Evolutionary conservation across 2,329 filamentous ascomycete species (phyloP).

Genomic region (Ascomycota sp.): DNA sequence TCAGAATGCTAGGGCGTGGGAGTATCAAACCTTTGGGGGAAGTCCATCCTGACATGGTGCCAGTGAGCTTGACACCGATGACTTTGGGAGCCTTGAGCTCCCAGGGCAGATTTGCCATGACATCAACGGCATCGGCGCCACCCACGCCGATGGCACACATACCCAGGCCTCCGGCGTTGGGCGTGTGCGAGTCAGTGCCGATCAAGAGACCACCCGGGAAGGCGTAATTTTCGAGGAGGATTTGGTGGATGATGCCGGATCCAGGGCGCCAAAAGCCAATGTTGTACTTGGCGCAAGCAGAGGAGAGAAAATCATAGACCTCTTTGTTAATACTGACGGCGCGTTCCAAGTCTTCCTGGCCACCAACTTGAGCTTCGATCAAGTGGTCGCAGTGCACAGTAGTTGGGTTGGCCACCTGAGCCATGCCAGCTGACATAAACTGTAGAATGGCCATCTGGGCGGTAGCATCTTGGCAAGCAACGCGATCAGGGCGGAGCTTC

Average conservation of each 20-base stretch:
- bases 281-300: constrained; percentile 70
- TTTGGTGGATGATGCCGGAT: constrained; percentile 92
- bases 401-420: constrained; percentile 73
- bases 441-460: constrained; percentile 96
- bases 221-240: constrained; percentile 90
- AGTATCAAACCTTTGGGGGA: constrained; percentile 51
- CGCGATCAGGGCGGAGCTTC: constrained; percentile 87
- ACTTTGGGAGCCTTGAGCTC: constrained; percentile 88
- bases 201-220: constrained; percentile 98
- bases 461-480: constrained; percentile 97
- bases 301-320: constrained; percentile 93
- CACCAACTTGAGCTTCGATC: constrained; percentile 86
- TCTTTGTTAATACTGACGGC: constrained; percentile 86
- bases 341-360: constrained; percentile 59
- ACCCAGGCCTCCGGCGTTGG: constrained; percentile 84
- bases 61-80: constrained; percentile 63
- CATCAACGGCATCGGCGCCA: constrained; percentile 90
- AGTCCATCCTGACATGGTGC: constrained; percentile 71
- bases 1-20: no score
- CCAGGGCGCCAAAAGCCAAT: constrained; percentile 93
- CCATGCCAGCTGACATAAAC: constrained; percentile 92
- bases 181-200: constrained; percentile 90
- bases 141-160: constrained; percentile 93
- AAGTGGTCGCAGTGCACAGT: constrained; percentile 98
- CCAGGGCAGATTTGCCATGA: constrained; percentile 88